phyloP scores from a whole-genome alignment of 129 eudicot species.

The Erigeron canadensis region DNA sequence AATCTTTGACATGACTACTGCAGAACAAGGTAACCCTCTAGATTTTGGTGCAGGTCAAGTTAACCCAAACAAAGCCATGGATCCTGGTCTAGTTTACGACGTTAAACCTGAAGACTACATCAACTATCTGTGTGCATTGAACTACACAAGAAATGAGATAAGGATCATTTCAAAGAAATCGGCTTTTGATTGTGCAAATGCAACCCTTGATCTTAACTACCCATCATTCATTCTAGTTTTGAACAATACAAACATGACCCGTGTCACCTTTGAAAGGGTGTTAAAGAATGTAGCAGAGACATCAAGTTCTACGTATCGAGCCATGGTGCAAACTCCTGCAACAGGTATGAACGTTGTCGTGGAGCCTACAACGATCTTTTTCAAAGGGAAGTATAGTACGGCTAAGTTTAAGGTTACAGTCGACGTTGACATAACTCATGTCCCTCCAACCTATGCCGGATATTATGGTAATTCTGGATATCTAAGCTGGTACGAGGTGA shows the following conservation, averaged over 20 bases:
- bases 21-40: conserved; percentile 37
- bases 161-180: conserved; percentile 35
- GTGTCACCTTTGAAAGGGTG: conserved; percentile 38
- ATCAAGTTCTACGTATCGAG: conserved; percentile 33
- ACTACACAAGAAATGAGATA: conserved; percentile 39
- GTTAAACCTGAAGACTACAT: conserved; percentile 38
- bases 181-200: conserved; percentile 24
- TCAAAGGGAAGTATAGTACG: conserved; percentile 33
- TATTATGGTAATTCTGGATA: conserved; percentile 48
- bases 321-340: conserved; percentile 26
- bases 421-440: conserved; percentile 32
- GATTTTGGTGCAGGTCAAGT: conserved; percentile 50
- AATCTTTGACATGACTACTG: conserved; percentile 34
- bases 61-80: conserved; percentile 54
- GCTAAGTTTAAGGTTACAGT: conserved; percentile 42
- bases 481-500: conserved; percentile 44
- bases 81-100: conserved; percentile 50
- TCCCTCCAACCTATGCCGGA: conserved; percentile 32
- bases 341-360: conserved; percentile 38
- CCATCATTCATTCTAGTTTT: conserved; percentile 46
- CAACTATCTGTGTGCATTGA: conserved; percentile 45
- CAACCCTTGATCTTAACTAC: conserved; percentile 50
- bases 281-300: conserved; percentile 39
- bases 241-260: conserved; percentile 48
- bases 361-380: conserved; percentile 32